Evolutionary conservation across 116 monocot genomes (phyloP).

Genomic region (Dioscorea cayenensis): DNA sequence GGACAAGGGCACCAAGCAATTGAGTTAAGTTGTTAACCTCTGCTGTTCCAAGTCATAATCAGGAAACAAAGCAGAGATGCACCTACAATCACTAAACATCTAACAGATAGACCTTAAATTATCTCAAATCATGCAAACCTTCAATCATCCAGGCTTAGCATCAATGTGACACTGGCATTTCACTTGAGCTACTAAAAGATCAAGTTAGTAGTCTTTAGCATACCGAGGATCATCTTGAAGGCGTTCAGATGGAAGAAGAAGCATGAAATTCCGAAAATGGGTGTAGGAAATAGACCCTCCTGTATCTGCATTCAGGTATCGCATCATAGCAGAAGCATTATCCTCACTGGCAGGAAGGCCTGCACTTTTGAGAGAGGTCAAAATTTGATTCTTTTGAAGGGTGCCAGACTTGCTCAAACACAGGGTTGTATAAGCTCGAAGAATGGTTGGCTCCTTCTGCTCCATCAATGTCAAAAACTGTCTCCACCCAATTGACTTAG

Average conservation of each 20-base stretch:
- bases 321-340: slow-evolving; percentile 81
- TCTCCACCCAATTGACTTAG: slow-evolving; percentile 91
- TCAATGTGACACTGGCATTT: too few relatives aligned
- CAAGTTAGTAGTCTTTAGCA: neutral
- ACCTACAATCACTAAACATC: too few relatives aligned
- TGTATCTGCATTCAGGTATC: slow-evolving; percentile 65
- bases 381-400: slow-evolving; percentile 56
- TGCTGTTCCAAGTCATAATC: neutral
- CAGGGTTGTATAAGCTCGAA: slow-evolving; percentile 78
- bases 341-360: slow-evolving; percentile 77
- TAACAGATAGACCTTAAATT: too few relatives aligned
- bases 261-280: slow-evolving; percentile 87
- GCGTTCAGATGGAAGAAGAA: slow-evolving; percentile 70
- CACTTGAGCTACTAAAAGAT: neutral
- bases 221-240: slow-evolving; percentile 88
- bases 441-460: slow-evolving; percentile 85
- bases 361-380: slow-evolving; percentile 58
- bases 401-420: slow-evolving; percentile 81
- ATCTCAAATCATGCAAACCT: too few relatives aligned
- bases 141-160: too few relatives aligned
- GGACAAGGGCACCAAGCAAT: neutral
- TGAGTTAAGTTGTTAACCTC: neutral
- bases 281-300: slow-evolving; percentile 70
- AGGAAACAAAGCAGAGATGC: too few relatives aligned
- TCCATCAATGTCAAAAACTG: slow-evolving; percentile 83